Evolutionary conservation across 75 land plant genomes (phyloP).

Genomic region (Azolla pinnata): DNA sequence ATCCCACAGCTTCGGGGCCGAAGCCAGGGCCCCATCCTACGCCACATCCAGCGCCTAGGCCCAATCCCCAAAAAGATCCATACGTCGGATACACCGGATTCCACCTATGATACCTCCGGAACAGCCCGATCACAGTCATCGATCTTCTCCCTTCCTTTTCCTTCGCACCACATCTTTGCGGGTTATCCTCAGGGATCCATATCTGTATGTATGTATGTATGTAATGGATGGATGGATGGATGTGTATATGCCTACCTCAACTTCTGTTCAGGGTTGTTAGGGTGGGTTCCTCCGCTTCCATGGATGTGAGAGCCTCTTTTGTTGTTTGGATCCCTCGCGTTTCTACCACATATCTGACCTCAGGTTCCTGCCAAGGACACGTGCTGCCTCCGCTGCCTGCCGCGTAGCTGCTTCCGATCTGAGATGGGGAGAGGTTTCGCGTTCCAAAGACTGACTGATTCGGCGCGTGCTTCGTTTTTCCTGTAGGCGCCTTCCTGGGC

Average conservation of each 20-base stretch:
- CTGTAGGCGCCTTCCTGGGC: no score
- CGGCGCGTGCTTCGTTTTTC: no score
- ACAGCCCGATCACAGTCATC: conserved; percentile 68
- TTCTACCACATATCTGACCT: no score
- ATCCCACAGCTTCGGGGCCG: conserved; percentile 91
- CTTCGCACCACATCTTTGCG: neutral
- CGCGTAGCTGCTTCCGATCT: no score
- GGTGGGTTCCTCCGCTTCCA: no score
- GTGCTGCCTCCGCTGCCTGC: no score
- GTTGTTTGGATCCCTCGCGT: no score
- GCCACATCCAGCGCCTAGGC: conserved; percentile 89
- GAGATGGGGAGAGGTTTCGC: no score
- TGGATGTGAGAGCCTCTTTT: no score
- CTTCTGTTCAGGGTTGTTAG: no score
- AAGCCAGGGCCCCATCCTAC: conserved; percentile 99
- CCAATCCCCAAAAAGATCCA: conserved; percentile 95
- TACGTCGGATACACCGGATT: conserved; percentile 93
- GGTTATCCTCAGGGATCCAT: neutral
- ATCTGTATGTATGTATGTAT: neutral
- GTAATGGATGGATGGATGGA: neutral
- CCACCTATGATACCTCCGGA: conserved; percentile 81
- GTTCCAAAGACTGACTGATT: no score
- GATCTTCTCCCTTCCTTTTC: neutral
- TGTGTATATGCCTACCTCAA: neutral
- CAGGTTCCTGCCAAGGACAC: no score